Base-by-base conservation (phyloP, 192 early-diverging fungal species). In the Backusella westeae region DNA sequence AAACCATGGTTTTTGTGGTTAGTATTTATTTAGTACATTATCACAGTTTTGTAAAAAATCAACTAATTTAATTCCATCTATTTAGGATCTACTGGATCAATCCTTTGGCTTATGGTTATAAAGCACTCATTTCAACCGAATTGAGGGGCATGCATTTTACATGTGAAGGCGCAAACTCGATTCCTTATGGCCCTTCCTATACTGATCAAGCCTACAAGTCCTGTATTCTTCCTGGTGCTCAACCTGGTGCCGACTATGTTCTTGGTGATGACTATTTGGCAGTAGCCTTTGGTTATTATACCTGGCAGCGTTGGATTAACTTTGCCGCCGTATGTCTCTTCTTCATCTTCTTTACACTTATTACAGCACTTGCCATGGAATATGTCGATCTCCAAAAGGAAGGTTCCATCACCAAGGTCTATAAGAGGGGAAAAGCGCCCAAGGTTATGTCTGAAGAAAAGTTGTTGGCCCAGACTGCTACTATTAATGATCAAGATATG, bases 71-170 rank as follows among this genome's bases (percentile, higher is more conserved):
- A 32, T 32, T 32, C 2, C 32, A 32, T 32, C 2, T 32, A 3
- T 32, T 32, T 32, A 32, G 74, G 35, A 88, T 93, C 71, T 89
- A 85, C 82, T 92, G 86, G 85, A 91, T 93, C 41, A 92, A 92
- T 65, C 91, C 91, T 19, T 77, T 93, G 36, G 87, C 87, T 0
- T 94, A 93, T 75, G 91, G 90, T 23, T 89, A 89, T 80, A 88
- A 88, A 74, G 87, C 89, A 14, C 81, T 94, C n/a, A 81, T 93
- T 83, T 84, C 85, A 49, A 93, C 92, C 75, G 93, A 94, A 84
- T 88, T 92, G 68, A 82, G 63, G 36, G 80, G 77, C 3, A 56
- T 56, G 39, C 23, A 79, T 17, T 75, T 79, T 65, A 46, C 49
- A 21, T 81, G 80, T 65, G 76, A 74, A 42, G 80, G 74, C 10